Base-by-base conservation (phyloP, 192 early-diverging fungal species). In the Coemansia sp. region DNA sequence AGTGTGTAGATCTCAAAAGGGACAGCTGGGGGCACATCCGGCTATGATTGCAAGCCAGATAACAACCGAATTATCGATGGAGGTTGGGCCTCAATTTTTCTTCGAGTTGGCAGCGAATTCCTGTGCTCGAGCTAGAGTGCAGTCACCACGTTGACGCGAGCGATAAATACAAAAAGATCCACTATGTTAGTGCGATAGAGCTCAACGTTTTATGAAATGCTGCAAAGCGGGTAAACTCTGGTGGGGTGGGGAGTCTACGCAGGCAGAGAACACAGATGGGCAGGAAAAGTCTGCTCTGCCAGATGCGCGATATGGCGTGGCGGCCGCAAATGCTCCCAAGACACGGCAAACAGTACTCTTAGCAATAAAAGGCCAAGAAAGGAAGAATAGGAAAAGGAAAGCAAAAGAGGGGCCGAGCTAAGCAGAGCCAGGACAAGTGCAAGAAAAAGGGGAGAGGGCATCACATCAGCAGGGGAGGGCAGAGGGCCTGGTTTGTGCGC, bases 1-100 rank as follows among this genome's bases (percentile, higher is more conserved):
- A 65, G 25, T 58, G 62, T 56, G 54, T 47, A 50, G 41, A 64
- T 64, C 53, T 54, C 54, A 27, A 65, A 65, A 24, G 47, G 21
- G 38, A 45, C 64, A 65, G 48, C n/a, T 58, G 56, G 39, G 56
- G 56, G 32, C 56, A 37, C 56, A 58, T 58, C 56, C 56, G 56
- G 38, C 56, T 57, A 57, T 41, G 41, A 63, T 54, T 51, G 58
- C 58, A 21, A 39, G 41, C 43, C 58, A 60, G 24, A 25, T 35
- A 47, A 45, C 58, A 21, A 15, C n/a, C 41, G 15, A 43, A 43
- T 43, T 43, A 49, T 49, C 47, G 47, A 49, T 49, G 12, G 14
- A 43, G 0, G 15, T 43, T 15, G 19, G 15, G 47, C 7, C 47
- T n/a, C 21, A 21, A 19, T 49, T 49, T 49, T n/a, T 17, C n/a